A percentile compares a stretch with the other conserved stretches of the same genome.
Conservation (phyloP, 2,329 filamentous ascomycete species). For the Nemania sp. region DNA sequence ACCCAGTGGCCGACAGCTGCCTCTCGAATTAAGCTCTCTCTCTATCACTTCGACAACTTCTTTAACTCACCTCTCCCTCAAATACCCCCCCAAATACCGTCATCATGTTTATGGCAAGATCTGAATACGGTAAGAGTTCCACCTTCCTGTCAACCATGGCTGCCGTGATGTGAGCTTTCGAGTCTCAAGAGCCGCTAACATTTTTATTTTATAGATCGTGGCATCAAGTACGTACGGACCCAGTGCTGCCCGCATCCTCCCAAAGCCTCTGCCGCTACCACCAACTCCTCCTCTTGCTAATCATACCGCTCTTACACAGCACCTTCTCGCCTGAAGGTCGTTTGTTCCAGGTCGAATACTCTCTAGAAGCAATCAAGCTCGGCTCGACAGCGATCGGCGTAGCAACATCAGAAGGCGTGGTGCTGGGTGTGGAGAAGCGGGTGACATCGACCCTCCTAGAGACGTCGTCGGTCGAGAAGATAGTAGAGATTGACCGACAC, state of each 20-base stretch:
- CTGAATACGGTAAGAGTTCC: slow-evolving; percentile 89
- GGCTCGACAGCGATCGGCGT: slow-evolving; percentile 98
- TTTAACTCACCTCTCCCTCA: background rate
- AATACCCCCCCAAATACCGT: slow-evolving; percentile 55
- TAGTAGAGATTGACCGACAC: slow-evolving; percentile 98
- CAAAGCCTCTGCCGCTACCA: slow-evolving; percentile 19
- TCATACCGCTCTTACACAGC: slow-evolving; percentile 60
- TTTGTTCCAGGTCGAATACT: slow-evolving; percentile 99
- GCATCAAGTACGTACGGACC: slow-evolving; percentile 82
- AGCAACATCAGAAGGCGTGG: slow-evolving; percentile 92
- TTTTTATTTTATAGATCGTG: slow-evolving; percentile 78
- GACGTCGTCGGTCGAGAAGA: slow-evolving; percentile 98
- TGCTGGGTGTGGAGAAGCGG: slow-evolving; percentile 98
- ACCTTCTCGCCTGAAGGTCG: slow-evolving; percentile 99
- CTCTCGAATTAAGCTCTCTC: background rate
- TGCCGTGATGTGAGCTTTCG: background rate
- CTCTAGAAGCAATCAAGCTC: slow-evolving; percentile 99
- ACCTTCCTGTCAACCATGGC: slow-evolving; percentile 41
- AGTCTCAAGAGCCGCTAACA: slow-evolving; percentile 40
- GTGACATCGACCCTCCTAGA: slow-evolving; percentile 97
- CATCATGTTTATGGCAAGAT: slow-evolving; percentile 99
- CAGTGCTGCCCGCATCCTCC: slow-evolving; percentile 13
- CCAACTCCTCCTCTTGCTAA: slow-evolving; percentile 18
- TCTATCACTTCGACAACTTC: slow-evolving; percentile 1
- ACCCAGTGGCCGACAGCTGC: background rate